Conservation (phyloP, 441 rosid genomes). For the Flueggea neowawraea region DNA sequence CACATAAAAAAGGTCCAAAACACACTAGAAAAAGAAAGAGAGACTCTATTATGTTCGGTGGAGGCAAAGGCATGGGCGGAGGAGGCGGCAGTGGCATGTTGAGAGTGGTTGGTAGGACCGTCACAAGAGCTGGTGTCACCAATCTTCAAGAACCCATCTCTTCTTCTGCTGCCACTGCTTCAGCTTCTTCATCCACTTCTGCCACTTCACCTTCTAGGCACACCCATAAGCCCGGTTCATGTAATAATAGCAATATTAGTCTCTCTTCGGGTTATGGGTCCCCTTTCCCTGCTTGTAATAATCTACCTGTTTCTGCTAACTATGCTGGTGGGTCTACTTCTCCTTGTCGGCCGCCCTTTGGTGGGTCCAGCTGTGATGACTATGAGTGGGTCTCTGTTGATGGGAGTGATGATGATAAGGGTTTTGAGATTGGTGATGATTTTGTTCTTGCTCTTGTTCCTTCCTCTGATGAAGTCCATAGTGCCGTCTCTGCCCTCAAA, state of each 20-base stretch:
- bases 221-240: slow-evolving; percentile 23
- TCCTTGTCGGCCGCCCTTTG: slow-evolving; percentile 13
- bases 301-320: slow-evolving; percentile 33
- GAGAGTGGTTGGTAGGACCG: slow-evolving; percentile 49
- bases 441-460: slow-evolving; percentile 66
- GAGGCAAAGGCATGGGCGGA: slow-evolving; percentile 29
- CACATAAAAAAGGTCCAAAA: too few relatives aligned
- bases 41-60: too few relatives aligned
- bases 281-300: slow-evolving; percentile 20
- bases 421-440: slow-evolving; percentile 28
- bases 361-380: slow-evolving; percentile 34
- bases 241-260: slow-evolving; percentile 23
- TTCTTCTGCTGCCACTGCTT: slow-evolving; percentile 29
- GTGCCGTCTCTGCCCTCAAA: slow-evolving; percentile 71
- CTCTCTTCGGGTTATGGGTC: slow-evolving; percentile 34
- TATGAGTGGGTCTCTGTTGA: slow-evolving; percentile 64
- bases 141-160: slow-evolving; percentile 53
- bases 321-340: slow-evolving; percentile 20
- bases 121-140: slow-evolving; percentile 49
- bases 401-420: slow-evolving; percentile 33
- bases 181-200: slow-evolving; percentile 29
- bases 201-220: slow-evolving; percentile 4
- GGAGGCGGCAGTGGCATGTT: slow-evolving; percentile 59
- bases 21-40: too few relatives aligned
- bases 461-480: slow-evolving; percentile 72